Evolutionary conservation across 345 rosid genomes (phyloP).

Genomic region (Corchorus olitorius): DNA sequence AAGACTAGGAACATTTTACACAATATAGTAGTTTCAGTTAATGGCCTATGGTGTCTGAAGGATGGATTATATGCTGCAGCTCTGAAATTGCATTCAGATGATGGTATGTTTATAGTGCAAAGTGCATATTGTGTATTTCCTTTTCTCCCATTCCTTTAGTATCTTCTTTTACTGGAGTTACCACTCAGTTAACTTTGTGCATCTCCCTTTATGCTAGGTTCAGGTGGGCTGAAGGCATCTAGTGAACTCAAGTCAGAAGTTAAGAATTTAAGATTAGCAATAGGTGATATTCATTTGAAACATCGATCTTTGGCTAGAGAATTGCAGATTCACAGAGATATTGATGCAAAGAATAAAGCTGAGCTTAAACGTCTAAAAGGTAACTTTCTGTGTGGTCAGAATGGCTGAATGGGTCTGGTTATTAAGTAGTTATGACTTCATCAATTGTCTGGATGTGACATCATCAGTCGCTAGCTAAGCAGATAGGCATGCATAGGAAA

Average conservation of each 20-base stretch:
- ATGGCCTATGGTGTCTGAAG: conserved; percentile 63
- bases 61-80: conserved; percentile 55
- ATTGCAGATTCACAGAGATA: conserved; percentile 60
- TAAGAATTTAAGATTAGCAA: conserved; percentile 58
- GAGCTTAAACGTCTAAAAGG: conserved; percentile 72
- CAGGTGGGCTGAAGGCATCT: conserved; percentile 45
- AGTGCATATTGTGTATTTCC: neutral
- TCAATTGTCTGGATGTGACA: neutral
- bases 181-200: conserved; percentile 24
- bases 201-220: conserved; percentile 50
- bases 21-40: conserved; percentile 56
- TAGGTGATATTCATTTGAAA: conserved; percentile 71
- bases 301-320: conserved; percentile 62
- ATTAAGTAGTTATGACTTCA: neutral
- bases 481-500: neutral
- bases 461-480: neutral
- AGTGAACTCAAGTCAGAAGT: conserved; percentile 56
- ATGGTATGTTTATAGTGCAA: conserved; percentile 44
- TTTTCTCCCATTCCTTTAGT: neutral
- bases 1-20: conserved; percentile 46
- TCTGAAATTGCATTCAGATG: conserved; percentile 48
- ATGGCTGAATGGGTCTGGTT: neutral
- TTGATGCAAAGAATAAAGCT: conserved; percentile 68
- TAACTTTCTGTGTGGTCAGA: conserved; percentile 25
- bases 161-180: conserved; percentile 20